These are phyloP conservation scores for Isabelozyma gotoi DNA, from an alignment of 805 yeast species.

Conservation along the genomic window DNA sequence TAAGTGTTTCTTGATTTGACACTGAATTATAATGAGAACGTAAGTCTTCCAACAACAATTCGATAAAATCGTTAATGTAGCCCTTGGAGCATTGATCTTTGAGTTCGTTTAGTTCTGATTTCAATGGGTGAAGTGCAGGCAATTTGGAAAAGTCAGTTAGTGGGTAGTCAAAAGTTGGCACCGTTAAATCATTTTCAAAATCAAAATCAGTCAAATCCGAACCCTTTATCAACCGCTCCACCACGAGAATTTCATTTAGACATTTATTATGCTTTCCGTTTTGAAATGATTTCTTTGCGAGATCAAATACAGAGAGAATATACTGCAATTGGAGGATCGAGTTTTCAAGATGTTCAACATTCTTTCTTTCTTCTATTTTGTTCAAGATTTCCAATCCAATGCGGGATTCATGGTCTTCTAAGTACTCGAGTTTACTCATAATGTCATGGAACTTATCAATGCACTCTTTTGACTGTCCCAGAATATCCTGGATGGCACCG, in stretches of 20 bases:
- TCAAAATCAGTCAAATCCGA: constrained; percentile 11
- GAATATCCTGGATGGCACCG: constrained; percentile 70
- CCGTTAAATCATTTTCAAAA: constrained; percentile 14
- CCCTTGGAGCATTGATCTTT: constrained; percentile 67
- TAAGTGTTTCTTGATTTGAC: constrained; percentile 47
- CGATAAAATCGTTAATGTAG: constrained; percentile 59
- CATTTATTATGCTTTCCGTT: constrained; percentile 52
- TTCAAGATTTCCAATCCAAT: constrained; percentile 52
- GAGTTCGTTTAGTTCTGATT: constrained; percentile 53
- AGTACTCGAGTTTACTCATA: constrained; percentile 39
- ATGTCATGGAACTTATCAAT: constrained; percentile 48
- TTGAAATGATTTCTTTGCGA: constrained; percentile 42
- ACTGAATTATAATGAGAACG: constrained; percentile 54
- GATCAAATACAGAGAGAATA: constrained; percentile 23
- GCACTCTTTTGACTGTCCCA: constrained; percentile 52
- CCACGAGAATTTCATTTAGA: constrained; percentile 54
- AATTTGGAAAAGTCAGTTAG: constrained; percentile 42
- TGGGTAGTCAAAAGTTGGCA: constrained; percentile 28
- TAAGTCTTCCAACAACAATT: constrained; percentile 59
- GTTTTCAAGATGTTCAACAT: constrained; percentile 63
- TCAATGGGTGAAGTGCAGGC: constrained; percentile 50
- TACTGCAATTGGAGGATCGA: constrained; percentile 53
- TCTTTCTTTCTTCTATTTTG: constrained; percentile 51
- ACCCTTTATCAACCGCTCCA: constrained; percentile 53
- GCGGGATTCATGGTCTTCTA: constrained; percentile 51